Conservation (phyloP, 768 basidiomycete genomes). For the Pholiota microspora region DNA sequence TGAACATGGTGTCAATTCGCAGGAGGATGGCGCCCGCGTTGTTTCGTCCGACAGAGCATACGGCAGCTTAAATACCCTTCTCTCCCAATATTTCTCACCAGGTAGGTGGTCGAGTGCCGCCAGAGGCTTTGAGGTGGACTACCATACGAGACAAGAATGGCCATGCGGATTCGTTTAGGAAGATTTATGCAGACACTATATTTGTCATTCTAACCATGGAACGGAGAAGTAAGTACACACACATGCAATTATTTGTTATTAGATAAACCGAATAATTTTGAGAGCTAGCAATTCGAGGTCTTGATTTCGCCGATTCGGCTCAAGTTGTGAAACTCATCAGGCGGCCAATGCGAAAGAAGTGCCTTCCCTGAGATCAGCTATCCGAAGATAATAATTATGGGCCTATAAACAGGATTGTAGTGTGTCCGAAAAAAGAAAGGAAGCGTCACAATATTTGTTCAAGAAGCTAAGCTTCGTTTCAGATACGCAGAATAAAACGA, state of each 20-base stretch:
- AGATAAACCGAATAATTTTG: neutral
- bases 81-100: neutral
- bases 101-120: no score
- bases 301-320: constrained; percentile 11
- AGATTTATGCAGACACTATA: neutral
- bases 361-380: neutral
- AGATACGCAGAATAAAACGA: no score
- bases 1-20: neutral
- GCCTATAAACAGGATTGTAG: no score
- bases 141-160: neutral
- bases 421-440: neutral
- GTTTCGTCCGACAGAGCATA: neutral
- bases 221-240: neutral
- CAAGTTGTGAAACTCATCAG: constrained; percentile 9
- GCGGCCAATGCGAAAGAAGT: constrained; percentile 5
- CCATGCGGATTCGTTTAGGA: neutral
- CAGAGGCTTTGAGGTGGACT: neutral
- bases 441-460: neutral
- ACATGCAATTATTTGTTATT: neutral
- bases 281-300: no score
- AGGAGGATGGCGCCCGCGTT: neutral
- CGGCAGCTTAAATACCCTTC: neutral
- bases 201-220: neutral
- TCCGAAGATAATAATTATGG: no score
- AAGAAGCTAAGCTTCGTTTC: neutral